Base-by-base conservation (phyloP, 1,284 basidiomycete species). In the Papiliotrema fonsecae region DNA sequence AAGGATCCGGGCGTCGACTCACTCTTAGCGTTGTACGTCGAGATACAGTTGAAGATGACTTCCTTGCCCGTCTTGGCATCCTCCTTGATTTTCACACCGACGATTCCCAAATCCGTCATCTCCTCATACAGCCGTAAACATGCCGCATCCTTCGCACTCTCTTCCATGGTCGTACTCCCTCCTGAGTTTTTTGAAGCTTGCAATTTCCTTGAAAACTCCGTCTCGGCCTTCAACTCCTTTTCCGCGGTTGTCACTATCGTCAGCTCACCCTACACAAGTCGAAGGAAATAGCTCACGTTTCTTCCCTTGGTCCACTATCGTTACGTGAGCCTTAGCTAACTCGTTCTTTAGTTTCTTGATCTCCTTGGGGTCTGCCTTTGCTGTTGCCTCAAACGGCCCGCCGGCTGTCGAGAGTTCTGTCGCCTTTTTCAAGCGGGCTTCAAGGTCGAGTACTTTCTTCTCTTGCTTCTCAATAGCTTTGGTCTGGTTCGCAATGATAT, bases 301-400 rank as follows among this genome's bases (percentile, higher is more conserved):
- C 18, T 56, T 55, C 18, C 71, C 65, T 47, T 63, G 65, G 39
- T 44, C 44, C 42, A 64, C 61, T 18, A 61, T 43, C 14, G 56
- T 49, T 21, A 54, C 54, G 34, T 62, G 56, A 6, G 61, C 39
- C 50, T 61, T 77, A 2, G 84, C 73, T 50, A 89, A 62, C 59
- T 87, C 82, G 9, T 78, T 76, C 34, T 19, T 14, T 19, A 35
- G 14, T 6, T 6, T 16, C 22, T 77, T 76, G 21, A 70, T 45
- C 25, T 61, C 69, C 21, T 62, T 59, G n/a, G 64, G 35, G 38
- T 66, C 64, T n/a, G 56, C 50, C 39, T 56, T 54, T 11, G 45
- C 37, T 16, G 43, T 25, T 10, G 45, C 34, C 18, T 49, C 51
- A 21, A 54, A 50, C 11, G 37, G 40, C 32, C 57, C 51, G 28